These are phyloP conservation scores for Gentiana dahurica DNA, from an alignment of 257 asterid genomes.

Conservation along the genomic window DNA sequence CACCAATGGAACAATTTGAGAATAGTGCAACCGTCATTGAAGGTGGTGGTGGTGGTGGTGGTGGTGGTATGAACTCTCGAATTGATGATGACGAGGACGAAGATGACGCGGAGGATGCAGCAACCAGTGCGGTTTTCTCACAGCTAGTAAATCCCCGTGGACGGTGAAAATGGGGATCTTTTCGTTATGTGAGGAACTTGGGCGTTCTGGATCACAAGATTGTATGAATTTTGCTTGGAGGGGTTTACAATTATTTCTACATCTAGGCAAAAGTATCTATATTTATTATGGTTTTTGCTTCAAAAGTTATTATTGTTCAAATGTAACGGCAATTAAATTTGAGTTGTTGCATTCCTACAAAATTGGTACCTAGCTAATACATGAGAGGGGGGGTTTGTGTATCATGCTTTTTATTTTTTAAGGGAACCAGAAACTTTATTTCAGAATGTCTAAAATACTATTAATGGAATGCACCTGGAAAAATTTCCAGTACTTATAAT, in stretches of 20 bases:
- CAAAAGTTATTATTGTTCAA: slow-evolving; percentile 5
- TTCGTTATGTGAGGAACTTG: not conserved
- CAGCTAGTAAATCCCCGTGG: slow-evolving; percentile 40
- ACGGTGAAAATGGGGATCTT: slow-evolving; percentile 19
- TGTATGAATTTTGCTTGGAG: not conserved
- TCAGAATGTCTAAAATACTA: too few species aligned
- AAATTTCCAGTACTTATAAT: too few species aligned
- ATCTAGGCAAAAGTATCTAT: slow-evolving; percentile 1
- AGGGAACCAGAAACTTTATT: too few species aligned
- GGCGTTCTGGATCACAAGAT: not conserved
- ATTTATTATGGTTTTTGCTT: not conserved
- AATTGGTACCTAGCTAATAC: too few species aligned
- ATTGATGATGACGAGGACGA: slow-evolving; percentile 23
- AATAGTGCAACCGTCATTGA: slow-evolving; percentile 27
- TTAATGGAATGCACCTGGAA: too few species aligned
- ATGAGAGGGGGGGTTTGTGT: too few species aligned
- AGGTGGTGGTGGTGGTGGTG: slow-evolving; percentile 26
- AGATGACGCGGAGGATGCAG: slow-evolving; percentile 32
- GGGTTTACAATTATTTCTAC: slow-evolving; percentile 25
- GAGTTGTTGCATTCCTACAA: not conserved
- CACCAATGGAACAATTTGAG: slow-evolving; percentile 26
- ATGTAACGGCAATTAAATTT: slow-evolving; percentile 8
- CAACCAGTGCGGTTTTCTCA: slow-evolving; percentile 40
- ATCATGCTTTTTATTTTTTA: too few species aligned
- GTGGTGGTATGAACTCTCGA: slow-evolving; percentile 11